Percentiles rank a stretch among this genome's conserved stretches.
Conservation (phyloP, 805 yeast species). For the Starmerella ratchasimensis region DNA sequence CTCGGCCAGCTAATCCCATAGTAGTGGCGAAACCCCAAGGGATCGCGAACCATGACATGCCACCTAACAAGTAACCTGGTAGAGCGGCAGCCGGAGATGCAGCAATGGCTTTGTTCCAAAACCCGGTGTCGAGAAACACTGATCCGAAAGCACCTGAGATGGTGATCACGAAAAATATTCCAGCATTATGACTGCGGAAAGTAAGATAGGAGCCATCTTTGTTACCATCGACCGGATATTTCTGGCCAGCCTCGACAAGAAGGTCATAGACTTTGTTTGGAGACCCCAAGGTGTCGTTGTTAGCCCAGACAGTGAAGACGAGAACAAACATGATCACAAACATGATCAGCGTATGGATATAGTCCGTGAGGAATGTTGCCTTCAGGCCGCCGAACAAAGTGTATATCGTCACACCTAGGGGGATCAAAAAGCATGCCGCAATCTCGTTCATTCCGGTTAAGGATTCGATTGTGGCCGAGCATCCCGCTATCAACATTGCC, state of each 20-base stretch:
- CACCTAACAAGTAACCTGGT: constrained; percentile 81
- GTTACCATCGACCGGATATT: constrained; percentile 62
- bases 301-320: constrained; percentile 65
- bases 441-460: constrained; percentile 73
- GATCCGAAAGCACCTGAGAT: constrained; percentile 84
- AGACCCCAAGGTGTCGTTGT: constrained; percentile 58
- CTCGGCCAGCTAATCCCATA: constrained; percentile 73
- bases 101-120: constrained; percentile 81
- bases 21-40: constrained; percentile 75
- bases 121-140: constrained; percentile 74
- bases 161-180: constrained; percentile 78
- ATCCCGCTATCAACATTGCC: constrained; percentile 84
- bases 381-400: constrained; percentile 72
- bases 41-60: constrained; percentile 81
- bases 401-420: constrained; percentile 63
- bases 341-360: constrained; percentile 67
- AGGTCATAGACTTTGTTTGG: constrained; percentile 70
- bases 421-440: constrained; percentile 72
- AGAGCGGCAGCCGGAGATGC: constrained; percentile 71
- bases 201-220: constrained; percentile 80
- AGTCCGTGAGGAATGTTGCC: constrained; percentile 71
- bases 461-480: constrained; percentile 66
- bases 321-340: constrained; percentile 66
- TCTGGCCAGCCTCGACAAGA: constrained; percentile 41
- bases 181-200: constrained; percentile 73